phyloP scores from a whole-genome alignment of 2,329 filamentous ascomycete genomes.

The Colletotrichum truncatum region DNA sequence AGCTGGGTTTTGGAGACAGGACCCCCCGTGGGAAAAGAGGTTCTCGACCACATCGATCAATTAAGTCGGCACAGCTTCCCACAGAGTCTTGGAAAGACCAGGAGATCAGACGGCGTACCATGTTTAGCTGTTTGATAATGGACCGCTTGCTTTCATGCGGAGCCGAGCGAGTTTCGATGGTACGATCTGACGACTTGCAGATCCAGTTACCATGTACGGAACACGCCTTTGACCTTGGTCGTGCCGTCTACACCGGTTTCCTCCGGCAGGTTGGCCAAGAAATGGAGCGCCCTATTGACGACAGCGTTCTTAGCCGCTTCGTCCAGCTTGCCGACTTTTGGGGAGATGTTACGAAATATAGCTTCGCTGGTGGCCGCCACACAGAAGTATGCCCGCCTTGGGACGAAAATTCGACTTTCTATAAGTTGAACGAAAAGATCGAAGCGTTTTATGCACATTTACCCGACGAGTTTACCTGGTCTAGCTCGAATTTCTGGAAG shows the following conservation, averaged over 20 bases:
- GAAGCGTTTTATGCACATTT: constrained; percentile 56
- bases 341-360: constrained; percentile 67
- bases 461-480: constrained; percentile 52
- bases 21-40: constrained; percentile 33
- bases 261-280: constrained; percentile 40
- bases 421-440: constrained; percentile 59
- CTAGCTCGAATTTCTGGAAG: constrained; percentile 68
- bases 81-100: constrained; percentile 44
- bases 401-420: constrained; percentile 64
- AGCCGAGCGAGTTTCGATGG: constrained; percentile 66
- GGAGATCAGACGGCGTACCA: constrained; percentile 74
- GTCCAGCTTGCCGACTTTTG: constrained; percentile 67
- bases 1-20: constrained; percentile 66
- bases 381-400: constrained; percentile 65
- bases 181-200: constrained; percentile 66
- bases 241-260: constrained; percentile 64
- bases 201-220: constrained; percentile 77
- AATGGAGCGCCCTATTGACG: constrained; percentile 41
- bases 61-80: constrained; percentile 15
- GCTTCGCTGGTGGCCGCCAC: constrained; percentile 59
- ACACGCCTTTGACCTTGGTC: constrained; percentile 69
- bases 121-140: constrained; percentile 79
- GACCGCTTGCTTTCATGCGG: constrained; percentile 76
- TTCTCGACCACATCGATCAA: constrained; percentile 8
- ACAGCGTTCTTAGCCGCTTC: constrained; percentile 62